Evolutionary conservation across 768 basidiomycete species (phyloP), one percentile per base, ranked within the genome.

Genomic region (Panellus pusillus): DNA sequence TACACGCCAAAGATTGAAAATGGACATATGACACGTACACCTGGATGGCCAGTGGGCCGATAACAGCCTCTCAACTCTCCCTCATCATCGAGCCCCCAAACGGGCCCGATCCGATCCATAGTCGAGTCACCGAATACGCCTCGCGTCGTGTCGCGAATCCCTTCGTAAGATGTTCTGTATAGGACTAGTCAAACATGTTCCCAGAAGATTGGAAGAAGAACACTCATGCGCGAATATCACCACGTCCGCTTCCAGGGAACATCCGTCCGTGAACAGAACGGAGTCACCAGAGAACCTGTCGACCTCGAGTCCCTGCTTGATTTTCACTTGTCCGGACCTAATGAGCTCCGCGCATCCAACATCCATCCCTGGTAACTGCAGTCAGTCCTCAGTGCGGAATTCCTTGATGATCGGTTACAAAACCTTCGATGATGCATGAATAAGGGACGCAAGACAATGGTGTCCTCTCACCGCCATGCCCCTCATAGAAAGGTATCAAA

Each of bases 311-410:
- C 80, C 81, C 59, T 78, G 78, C 70, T 83, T 84, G 53, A 85
- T 65, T 61, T 80, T 79, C 66, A 84, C 78, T 61, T 81, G 76
- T 6, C 82, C 81, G 38, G 50, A 37, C 40, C 73, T 72, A 58
- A 84, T 79, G 51, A 78, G 68, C 60, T 81, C 72, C 29, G 76
- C 75, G 39, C 77, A 77, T 24, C 81, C 82, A 45, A 76, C 73
- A 56, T 80, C 79, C 18, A 72, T 36, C 68, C 68, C 70, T 71
- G 41, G 17, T 17, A 40, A 39, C 9, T 15, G 9, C 9, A 15
- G n/a, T 24, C 19, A 11, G 7, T 42, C n/a, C 15, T 44, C 35
- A 46, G 48, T 14, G 9, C 15, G 11, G 12, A 27, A 6, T 17
- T 15, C 3, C 32, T 13, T 11, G 15, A 35, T 35, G 20, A 35